These are phyloP conservation scores for Nemania sp. DNA, from an alignment of 2,329 filamentous ascomycete genomes.

Conservation along the genomic window DNA sequence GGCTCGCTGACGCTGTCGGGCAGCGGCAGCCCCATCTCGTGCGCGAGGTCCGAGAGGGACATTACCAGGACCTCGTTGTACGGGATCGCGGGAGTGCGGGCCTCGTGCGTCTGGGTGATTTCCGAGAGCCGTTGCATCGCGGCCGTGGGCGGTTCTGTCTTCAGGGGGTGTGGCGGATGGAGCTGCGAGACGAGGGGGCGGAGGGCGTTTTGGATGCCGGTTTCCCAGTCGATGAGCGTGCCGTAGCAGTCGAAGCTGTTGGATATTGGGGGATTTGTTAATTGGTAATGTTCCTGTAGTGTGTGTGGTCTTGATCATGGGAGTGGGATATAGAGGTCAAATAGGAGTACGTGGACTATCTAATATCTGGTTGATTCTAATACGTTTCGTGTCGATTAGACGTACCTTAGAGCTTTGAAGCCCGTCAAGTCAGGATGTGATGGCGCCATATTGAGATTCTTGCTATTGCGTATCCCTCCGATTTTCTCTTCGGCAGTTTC, in stretches of 20 bases:
- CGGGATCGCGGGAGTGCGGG: slow-evolving; percentile 64
- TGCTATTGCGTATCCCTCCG: background rate
- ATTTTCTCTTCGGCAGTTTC: background rate
- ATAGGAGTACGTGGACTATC: background rate
- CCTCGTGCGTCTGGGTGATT: slow-evolving; percentile 63
- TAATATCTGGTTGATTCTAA: background rate
- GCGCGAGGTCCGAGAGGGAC: slow-evolving; percentile 61
- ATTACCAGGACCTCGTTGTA: slow-evolving; percentile 71
- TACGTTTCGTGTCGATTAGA: background rate
- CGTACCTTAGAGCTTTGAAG: slow-evolving; percentile 49
- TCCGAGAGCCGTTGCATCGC: slow-evolving; percentile 59
- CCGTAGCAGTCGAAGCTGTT: slow-evolving; percentile 84
- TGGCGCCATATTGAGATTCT: slow-evolving; percentile 42
- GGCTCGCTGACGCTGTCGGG: slow-evolving; percentile 56
- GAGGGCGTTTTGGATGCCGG: slow-evolving; percentile 69
- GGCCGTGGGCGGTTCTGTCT: slow-evolving; percentile 54
- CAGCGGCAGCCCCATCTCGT: slow-evolving; percentile 55
- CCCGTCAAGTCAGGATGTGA: slow-evolving; percentile 46
- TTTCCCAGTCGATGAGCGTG: slow-evolving; percentile 83
- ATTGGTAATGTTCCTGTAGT: background rate
- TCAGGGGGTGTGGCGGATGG: slow-evolving; percentile 52
- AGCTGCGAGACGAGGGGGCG: slow-evolving; percentile 58
- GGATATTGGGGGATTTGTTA: background rate
- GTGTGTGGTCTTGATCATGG: background rate
- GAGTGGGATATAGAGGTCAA: background rate